Evolutionary conservation across 768 basidiomycete species (phyloP), one percentile per base, ranked within the genome.

Genomic region (Pleurotus sapidus): DNA sequence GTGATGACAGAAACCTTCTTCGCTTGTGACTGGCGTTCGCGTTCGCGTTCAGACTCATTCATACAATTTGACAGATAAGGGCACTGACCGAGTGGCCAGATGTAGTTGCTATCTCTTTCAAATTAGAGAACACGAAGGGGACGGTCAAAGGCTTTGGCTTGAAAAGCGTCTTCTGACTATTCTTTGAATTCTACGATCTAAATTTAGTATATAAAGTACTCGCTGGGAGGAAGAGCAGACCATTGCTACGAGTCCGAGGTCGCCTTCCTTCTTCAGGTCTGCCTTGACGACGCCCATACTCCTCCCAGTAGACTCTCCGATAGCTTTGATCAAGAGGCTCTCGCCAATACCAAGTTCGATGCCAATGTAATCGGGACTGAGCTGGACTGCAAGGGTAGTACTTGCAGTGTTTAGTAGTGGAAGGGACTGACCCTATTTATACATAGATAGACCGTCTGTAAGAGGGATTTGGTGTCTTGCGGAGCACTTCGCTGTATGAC

Each of bases 291-390:
- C 79, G 2, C 84, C 78, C 39, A 84, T 70, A 61, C 87, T 93
- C 57, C 97, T 83, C n/a, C 96, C 97, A 0, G 95, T 96, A 3
- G 93, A 93, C 68, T 97, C 91, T 40, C 85, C 89, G 59, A 99
- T 98, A 14, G 97, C 95, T 67, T 98, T 98, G 67, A 97, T 83
- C 38, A 99, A 80, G 17, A 98, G 74, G 62, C 89, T 92, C 70
- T 99, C 97, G 15, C 96, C 97, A 57, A 98, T 95, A 30, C 97
- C 97, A 1, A 99, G 83, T 69, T 99, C 96, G 53, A 98, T 78
- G 25, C 96, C 95, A 58, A 92, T 77, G 70, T 98, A 98, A 69
- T 98, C 97, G 14, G 97, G 95, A 63, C 93, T 88, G 57, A 98
- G 70, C 95, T 98, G 68, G 42, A 45, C 15, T 11, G 23, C 20